phyloP scores from a whole-genome alignment of 352 stramenopile species.

The Globisporangium paddicum region DNA sequence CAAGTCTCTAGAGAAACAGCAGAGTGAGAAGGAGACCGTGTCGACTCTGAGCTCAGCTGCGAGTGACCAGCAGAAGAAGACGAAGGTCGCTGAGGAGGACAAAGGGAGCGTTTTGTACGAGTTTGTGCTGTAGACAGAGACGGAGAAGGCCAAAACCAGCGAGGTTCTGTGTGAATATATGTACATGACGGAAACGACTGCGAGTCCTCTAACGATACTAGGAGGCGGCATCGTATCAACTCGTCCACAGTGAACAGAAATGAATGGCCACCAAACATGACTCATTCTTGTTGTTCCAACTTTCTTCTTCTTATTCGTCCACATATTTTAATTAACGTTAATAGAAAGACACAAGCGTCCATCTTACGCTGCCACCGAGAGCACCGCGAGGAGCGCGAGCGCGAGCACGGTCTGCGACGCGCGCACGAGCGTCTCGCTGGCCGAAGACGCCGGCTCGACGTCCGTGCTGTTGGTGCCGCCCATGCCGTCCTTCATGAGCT shows the following conservation, averaged over 20 bases:
- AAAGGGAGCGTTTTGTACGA: constrained; percentile 50
- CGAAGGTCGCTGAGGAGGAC: neutral
- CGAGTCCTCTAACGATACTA: neutral
- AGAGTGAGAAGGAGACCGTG: neutral
- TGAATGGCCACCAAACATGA: too few relatives aligned
- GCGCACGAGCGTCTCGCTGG: neutral
- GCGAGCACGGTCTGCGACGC: constrained; percentile 3
- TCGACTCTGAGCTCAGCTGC: neutral
- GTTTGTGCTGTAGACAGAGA: constrained; percentile 45
- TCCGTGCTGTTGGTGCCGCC: constrained; percentile 4
- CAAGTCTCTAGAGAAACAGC: neutral
- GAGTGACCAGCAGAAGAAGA: neutral
- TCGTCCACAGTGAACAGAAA: too few relatives aligned
- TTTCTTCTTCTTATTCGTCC: neutral
- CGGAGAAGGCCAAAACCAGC: neutral
- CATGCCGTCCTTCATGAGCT: constrained; percentile 25
- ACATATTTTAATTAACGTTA: neutral
- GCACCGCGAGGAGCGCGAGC: constrained; percentile 2
- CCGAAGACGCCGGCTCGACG: constrained; percentile 2
- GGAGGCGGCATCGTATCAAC: too few relatives aligned
- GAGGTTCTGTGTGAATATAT: neutral
- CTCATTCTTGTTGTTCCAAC: neutral
- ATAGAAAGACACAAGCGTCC: neutral
- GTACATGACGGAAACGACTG: neutral
- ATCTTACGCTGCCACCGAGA: constrained; percentile 2